These are phyloP conservation scores for Microcos paniculata DNA, from an alignment of 345 rosid species.

Conservation along the genomic window DNA sequence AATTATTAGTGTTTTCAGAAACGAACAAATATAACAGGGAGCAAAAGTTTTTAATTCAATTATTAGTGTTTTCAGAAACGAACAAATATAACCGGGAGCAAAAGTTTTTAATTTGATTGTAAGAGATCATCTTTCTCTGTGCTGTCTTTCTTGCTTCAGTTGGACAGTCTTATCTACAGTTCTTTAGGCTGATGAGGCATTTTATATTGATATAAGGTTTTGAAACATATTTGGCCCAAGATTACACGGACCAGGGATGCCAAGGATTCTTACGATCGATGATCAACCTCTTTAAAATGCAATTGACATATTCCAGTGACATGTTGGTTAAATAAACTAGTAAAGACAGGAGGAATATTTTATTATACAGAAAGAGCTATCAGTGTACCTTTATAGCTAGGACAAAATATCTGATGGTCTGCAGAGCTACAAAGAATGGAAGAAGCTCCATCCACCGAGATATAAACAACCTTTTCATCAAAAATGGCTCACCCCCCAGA, in stretches of 20 bases:
- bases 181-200: neutral
- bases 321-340: neutral
- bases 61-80: neutral
- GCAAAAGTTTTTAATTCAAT: neutral
- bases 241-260: too few relatives aligned
- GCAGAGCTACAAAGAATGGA: neutral
- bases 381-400: neutral
- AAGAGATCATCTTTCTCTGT: too few relatives aligned
- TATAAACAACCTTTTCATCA: neutral
- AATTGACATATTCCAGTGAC: neutral
- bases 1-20: neutral
- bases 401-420: neutral
- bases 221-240: too few relatives aligned
- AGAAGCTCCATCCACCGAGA: neutral
- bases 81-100: neutral
- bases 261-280: too few relatives aligned
- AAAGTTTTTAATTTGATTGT: neutral
- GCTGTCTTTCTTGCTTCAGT: neutral
- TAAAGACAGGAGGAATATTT: neutral
- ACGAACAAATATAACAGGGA: neutral
- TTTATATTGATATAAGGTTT: neutral
- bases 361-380: neutral
- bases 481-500: constrained; percentile 22
- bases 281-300: too few relatives aligned
- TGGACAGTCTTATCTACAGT: neutral